Base-by-base conservation (phyloP, 176 grass and related monocot genomes). In the Aegilops sharonensis region DNA sequence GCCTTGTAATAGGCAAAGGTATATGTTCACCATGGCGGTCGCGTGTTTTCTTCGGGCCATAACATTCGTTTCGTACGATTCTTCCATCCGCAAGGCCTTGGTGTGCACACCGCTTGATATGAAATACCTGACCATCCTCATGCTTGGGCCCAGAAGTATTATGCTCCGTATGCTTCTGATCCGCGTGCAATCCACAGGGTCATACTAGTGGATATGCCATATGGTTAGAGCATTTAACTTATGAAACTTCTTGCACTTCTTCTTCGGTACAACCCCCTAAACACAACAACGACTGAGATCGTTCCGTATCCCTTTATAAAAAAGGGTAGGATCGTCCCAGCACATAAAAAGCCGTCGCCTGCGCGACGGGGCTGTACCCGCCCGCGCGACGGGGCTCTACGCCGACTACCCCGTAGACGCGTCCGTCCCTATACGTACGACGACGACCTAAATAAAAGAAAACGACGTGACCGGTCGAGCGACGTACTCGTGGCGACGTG, bases 1-100 rank as follows among this genome's bases (percentile, higher is more conserved):
- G 95, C 34, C 89, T 98, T 74, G 95, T 91, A 23, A 78, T 95
- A 18, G 93, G 78, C 14, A 87, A 80, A 91, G 91, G 70, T 98
- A 95, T 68, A 94, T 98, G 92, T 98, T 98, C 88, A 93, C 91
- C 20, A 91, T 98, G 93, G 93, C 89, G 5, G 81, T 98, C 78
- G 93, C 93, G 3, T 88, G 95, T 31, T 72, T 77, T 57, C 91
- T 98, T 72, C 83, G 95, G 54, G 81, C 90, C 0, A 74, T 95
- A 36, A 95, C 95, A 88, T 98, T 98, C 56, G 72, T 94, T 86
- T 85, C 91, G 27, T 80, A 95, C 93, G 10, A 94, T 98, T 84
- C 93, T 98, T 76, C 93, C 95, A 71, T 95, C 95, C 2, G 60
- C 84, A 31, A 90, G 95, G 61, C 93, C 95, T 27, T 95, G 93